Conservation (phyloP, 1,139 yeast species). For the Yamadazyma jaroonii region DNA sequence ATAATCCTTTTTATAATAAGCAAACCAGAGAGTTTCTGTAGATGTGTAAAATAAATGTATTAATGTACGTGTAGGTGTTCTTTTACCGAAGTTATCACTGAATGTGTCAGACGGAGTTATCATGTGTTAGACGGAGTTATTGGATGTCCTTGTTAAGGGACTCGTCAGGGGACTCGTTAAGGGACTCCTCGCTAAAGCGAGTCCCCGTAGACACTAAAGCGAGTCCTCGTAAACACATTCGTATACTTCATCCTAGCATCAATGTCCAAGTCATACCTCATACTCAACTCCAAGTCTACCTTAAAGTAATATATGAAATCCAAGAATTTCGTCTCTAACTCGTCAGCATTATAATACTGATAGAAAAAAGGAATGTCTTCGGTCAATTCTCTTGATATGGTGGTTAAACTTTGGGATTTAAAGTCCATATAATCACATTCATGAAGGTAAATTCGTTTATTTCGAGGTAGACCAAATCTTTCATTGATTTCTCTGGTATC, state of each 20-base stretch:
- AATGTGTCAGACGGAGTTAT: no score
- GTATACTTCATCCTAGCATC: slow-evolving; percentile 3
- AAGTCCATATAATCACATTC: slow-evolving; percentile 14
- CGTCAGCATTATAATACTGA: slow-evolving; percentile 7
- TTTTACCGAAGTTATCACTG: no score
- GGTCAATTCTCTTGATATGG: slow-evolving; percentile 2
- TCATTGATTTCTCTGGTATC: neutral
- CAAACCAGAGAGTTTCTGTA: slow-evolving; percentile 10
- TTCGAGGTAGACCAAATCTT: slow-evolving; percentile 8
- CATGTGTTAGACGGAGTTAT: no score
- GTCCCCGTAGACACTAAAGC: no score
- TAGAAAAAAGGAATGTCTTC: slow-evolving; percentile 9
- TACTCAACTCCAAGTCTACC: neutral
- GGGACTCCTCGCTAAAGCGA: no score
- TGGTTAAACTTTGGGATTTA: slow-evolving; percentile 10
- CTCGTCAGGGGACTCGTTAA: no score
- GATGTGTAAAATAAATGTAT: neutral
- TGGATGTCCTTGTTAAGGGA: no score
- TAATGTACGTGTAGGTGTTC: neutral
- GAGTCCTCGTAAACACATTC: no score
- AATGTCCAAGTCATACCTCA: neutral
- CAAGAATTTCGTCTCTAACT: neutral
- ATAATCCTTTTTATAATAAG: slow-evolving; percentile 15
- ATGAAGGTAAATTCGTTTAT: slow-evolving; percentile 10
- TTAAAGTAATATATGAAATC: slow-evolving; percentile 1